Conservation (phyloP, 2,329 filamentous ascomycete species). For the Colletotrichum sp. region DNA sequence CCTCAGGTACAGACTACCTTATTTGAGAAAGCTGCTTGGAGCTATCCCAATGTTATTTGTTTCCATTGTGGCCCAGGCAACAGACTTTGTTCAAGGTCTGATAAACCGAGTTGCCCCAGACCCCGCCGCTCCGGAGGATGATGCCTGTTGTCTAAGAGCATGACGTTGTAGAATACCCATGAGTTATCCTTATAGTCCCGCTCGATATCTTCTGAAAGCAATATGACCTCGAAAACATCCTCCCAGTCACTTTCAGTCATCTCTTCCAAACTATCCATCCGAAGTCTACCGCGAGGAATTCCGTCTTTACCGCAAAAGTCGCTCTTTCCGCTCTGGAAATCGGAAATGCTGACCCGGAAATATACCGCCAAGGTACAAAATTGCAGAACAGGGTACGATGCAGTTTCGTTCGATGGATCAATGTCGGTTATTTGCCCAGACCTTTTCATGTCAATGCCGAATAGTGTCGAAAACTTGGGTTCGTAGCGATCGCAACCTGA, state of each 20-base stretch:
- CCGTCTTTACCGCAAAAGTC: not conserved
- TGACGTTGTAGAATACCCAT: not conserved
- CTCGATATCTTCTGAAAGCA: not conserved
- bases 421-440: rapidly evolving
- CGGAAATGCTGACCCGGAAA: not conserved
- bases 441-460: not conserved
- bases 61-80: not conserved
- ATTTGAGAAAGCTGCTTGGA: too few species aligned
- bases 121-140: not conserved
- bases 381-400: not conserved
- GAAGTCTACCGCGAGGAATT: not conserved
- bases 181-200: not conserved
- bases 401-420: rapidly evolving
- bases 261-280: not conserved
- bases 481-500: not conserved
- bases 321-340: not conserved
- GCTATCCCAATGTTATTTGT: not conserved
- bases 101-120: not conserved
- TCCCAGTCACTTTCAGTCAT: too few species aligned
- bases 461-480: not conserved
- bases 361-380: not conserved
- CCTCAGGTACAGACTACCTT: too few species aligned
- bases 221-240: not conserved
- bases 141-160: not conserved
- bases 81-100: not conserved